Conservation (phyloP, 495 filamentous ascomycete genomes). For the Platismatia glauca region DNA sequence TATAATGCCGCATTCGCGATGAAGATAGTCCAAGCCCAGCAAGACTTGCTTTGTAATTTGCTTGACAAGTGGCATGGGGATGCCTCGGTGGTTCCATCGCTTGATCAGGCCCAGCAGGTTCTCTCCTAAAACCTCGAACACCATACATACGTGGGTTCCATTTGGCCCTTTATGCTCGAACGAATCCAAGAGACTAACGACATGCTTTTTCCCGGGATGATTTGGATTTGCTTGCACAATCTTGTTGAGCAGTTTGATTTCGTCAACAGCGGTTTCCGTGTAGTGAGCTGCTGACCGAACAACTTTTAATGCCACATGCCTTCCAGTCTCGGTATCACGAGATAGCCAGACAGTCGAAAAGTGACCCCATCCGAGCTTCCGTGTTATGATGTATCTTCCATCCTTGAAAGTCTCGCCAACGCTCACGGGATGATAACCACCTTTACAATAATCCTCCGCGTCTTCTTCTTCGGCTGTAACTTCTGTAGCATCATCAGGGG, state of each 20-base stretch:
- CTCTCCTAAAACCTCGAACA: slow-evolving; percentile 95
- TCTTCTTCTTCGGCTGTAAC: slow-evolving; percentile 97
- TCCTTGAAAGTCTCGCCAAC: slow-evolving; percentile 97
- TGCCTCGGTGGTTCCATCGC: slow-evolving; percentile 94
- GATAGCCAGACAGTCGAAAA: slow-evolving; percentile 99
- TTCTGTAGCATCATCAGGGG: slow-evolving; percentile 73
- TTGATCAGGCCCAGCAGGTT: slow-evolving; percentile 95
- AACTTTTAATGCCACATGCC: slow-evolving; percentile 96
- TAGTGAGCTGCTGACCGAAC: slow-evolving; percentile 96
- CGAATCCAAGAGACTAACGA: slow-evolving; percentile 89
- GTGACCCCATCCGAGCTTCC: slow-evolving; percentile 97
- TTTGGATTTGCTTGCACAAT: slow-evolving; percentile 91
- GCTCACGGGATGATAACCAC: slow-evolving; percentile 89
- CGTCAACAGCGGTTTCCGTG: slow-evolving; percentile 96
- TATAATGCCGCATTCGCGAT: slow-evolving; percentile 97
- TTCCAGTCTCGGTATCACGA: slow-evolving; percentile 77
- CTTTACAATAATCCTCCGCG: slow-evolving; percentile 98
- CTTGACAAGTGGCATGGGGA: slow-evolving; percentile 91
- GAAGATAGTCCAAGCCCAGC: slow-evolving; percentile 88
- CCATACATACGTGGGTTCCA: slow-evolving; percentile 96
- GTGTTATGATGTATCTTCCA: slow-evolving; percentile 89
- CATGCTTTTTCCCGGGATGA: slow-evolving; percentile 87
- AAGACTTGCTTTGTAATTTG: slow-evolving; percentile 98
- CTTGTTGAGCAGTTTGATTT: slow-evolving; percentile 95
- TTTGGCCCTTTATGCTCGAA: slow-evolving; percentile 98